A percentile compares a stretch with the other conserved stretches of the same genome.
Conservation (phyloP, 805 yeast genomes). For the Saturnispora dispora region DNA sequence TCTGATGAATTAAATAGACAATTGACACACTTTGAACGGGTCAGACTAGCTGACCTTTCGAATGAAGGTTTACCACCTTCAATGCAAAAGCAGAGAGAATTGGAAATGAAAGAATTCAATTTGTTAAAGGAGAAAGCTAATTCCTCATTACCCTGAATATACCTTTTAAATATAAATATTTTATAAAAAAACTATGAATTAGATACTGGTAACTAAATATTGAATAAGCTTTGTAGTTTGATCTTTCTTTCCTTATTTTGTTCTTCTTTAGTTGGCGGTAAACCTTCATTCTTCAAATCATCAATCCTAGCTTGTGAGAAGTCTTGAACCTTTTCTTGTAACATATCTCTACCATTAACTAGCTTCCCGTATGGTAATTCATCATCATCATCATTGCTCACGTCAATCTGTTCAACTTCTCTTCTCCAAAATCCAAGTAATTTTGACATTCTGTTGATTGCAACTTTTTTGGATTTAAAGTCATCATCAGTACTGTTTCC, state of each 20-base stretch:
- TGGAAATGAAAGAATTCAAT: slow-evolving; percentile 10
- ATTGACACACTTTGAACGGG: slow-evolving; percentile 72
- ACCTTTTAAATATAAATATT: background rate
- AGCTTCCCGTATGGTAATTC: slow-evolving; percentile 78
- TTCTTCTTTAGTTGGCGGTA: slow-evolving; percentile 75
- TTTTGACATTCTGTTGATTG: slow-evolving; percentile 56
- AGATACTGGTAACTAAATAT: background rate
- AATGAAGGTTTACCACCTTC: slow-evolving; percentile 87
- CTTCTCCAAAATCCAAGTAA: slow-evolving; percentile 85
- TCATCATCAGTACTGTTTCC: background rate
- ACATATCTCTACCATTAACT: slow-evolving; percentile 73
- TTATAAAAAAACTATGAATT: no score
- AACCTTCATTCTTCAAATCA: slow-evolving; percentile 74
- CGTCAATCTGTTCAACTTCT: slow-evolving; percentile 76
- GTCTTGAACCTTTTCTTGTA: slow-evolving; percentile 54
- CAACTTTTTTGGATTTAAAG: background rate
- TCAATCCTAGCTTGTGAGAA: slow-evolving; percentile 79
- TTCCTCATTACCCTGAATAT: background rate
- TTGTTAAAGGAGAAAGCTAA: slow-evolving; percentile 7
- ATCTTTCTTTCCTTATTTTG: background rate
- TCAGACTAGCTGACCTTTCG: slow-evolving; percentile 63
- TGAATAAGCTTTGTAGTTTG: background rate
- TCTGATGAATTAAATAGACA: slow-evolving; percentile 67
- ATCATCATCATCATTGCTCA: slow-evolving; percentile 65
- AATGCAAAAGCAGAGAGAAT: slow-evolving; percentile 15